A percentile compares a stretch with the other conserved stretches of the same genome.
These are phyloP conservation scores for Gracilariopsis chorda DNA, from an alignment of 23 red algal species.

Conservation along the genomic window DNA sequence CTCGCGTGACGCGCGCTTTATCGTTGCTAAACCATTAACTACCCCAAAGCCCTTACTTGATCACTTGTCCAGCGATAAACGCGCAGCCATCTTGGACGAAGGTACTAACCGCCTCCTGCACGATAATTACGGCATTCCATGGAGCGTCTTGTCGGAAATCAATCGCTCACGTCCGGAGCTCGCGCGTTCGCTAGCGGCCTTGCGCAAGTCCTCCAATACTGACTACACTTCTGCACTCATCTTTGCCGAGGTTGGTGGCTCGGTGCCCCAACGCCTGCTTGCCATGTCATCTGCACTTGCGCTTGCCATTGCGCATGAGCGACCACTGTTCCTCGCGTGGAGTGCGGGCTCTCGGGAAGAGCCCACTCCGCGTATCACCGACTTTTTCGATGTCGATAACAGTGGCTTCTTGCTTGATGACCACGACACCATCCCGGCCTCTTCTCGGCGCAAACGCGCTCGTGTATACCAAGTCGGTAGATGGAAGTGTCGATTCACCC, in stretches of 20 bases:
- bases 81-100: slow-evolving; percentile 8
- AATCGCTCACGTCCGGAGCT: slow-evolving; percentile 36
- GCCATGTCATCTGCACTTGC: slow-evolving; percentile 66
- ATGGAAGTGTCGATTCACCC: slow-evolving; percentile 60
- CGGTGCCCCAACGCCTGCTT: slow-evolving; percentile 52
- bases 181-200: slow-evolving; percentile 26
- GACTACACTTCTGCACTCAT: slow-evolving; percentile 22
- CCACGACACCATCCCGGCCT: background rate
- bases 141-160: slow-evolving; percentile 47
- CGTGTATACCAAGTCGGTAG: slow-evolving; percentile 55
- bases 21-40: background rate
- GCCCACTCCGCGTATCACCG: slow-evolving; percentile 45
- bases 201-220: slow-evolving; percentile 2
- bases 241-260: slow-evolving; percentile 60
- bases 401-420: slow-evolving; percentile 6
- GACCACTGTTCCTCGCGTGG: slow-evolving; percentile 61
- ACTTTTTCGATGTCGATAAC: slow-evolving; percentile 67
- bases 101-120: slow-evolving; percentile 51
- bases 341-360: slow-evolving; percentile 37
- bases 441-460: background rate
- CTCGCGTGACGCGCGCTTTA: slow-evolving; percentile 35
- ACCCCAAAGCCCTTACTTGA: slow-evolving; percentile 28
- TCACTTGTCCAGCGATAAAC: slow-evolving; percentile 7
- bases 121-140: slow-evolving; percentile 52
- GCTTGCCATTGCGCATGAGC: slow-evolving; percentile 47